Evolutionary conservation across 1,139 yeast genomes (phyloP).

Genomic region (Blastobotrys proliferans): DNA sequence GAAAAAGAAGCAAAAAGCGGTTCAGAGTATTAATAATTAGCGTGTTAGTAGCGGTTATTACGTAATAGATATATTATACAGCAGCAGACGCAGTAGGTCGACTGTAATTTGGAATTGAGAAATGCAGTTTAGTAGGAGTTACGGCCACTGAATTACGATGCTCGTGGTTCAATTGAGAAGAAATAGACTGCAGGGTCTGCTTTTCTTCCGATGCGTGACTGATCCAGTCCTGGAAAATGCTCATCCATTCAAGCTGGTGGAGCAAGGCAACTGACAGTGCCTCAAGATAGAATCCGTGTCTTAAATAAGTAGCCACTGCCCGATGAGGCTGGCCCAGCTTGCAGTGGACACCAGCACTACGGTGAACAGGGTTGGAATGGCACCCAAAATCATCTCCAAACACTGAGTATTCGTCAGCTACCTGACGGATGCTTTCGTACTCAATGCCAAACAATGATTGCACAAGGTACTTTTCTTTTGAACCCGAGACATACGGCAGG

Average conservation of each 20-base stretch:
- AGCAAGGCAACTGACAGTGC: constrained; percentile 13
- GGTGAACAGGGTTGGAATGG: constrained; percentile 2
- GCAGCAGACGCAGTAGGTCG: no score
- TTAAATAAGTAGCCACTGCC: constrained; percentile 8
- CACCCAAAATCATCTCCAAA: not conserved
- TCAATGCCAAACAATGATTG: constrained; percentile 7
- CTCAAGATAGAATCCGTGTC: constrained; percentile 13
- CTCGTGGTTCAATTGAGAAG: constrained; percentile 6
- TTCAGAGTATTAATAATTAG: not conserved
- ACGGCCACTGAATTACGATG: no score
- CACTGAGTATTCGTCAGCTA: not conserved
- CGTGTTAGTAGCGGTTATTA: not conserved
- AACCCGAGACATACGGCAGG: not conserved
- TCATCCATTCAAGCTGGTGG: constrained; percentile 10
- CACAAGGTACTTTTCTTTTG: constrained; percentile 7
- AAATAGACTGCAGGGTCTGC: constrained; percentile 1
- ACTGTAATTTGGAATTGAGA: not conserved
- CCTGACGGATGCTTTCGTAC: constrained; percentile 1
- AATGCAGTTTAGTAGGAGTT: not conserved
- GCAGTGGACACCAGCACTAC: constrained; percentile 6
- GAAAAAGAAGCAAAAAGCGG: not conserved
- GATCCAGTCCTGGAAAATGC: constrained; percentile 8
- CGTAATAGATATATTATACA: no score
- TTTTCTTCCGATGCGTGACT: constrained; percentile 7
- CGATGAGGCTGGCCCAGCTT: constrained; percentile 5